A percentile compares a stretch with the other conserved stretches of the same genome.
phyloP scores from a whole-genome alignment of 2,329 filamentous ascomycete species.

The Fusarium sp. region DNA sequence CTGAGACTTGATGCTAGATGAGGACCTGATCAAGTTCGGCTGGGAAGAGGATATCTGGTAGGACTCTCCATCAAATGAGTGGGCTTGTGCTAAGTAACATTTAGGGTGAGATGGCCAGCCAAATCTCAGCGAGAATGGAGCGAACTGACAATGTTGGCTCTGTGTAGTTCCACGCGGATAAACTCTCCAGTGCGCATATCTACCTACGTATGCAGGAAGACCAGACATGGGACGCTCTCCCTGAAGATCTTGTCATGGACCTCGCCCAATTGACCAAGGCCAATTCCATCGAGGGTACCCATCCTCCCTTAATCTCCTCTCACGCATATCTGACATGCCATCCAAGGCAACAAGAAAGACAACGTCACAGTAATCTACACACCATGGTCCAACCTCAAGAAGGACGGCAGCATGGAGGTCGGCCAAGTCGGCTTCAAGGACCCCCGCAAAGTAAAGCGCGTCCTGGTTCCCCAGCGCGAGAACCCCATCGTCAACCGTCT shows the following conservation, averaged over 20 bases:
- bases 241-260: slow-evolving; percentile 78
- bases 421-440: slow-evolving; percentile 97
- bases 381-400: slow-evolving; percentile 95
- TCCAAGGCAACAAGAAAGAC: slow-evolving; percentile 93
- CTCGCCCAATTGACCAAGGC: slow-evolving; percentile 98
- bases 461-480: slow-evolving; percentile 82
- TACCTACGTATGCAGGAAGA: slow-evolving; percentile 86
- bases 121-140: background rate
- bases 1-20: slow-evolving; percentile 68
- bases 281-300: slow-evolving; percentile 91
- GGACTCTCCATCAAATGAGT: slow-evolving; percentile 34
- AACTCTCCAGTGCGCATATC: slow-evolving; percentile 94
- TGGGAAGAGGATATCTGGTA: slow-evolving; percentile 97
- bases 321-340: background rate
- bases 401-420: slow-evolving; percentile 93
- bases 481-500: slow-evolving; percentile 96
- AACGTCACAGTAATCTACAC: slow-evolving; percentile 98
- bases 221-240: slow-evolving; percentile 85
- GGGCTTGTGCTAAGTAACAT: slow-evolving; percentile 8
- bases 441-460: slow-evolving; percentile 79
- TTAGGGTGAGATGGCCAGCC: slow-evolving; percentile 32
- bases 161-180: slow-evolving; percentile 91
- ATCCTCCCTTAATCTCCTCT: background rate
- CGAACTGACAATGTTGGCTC: background rate
- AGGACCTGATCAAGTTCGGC: slow-evolving; percentile 93